Percentiles rank a stretch among this genome's conserved stretches.
phyloP scores from a whole-genome alignment of 2,329 filamentous ascomycete species.

The Biscogniauxia marginata region DNA sequence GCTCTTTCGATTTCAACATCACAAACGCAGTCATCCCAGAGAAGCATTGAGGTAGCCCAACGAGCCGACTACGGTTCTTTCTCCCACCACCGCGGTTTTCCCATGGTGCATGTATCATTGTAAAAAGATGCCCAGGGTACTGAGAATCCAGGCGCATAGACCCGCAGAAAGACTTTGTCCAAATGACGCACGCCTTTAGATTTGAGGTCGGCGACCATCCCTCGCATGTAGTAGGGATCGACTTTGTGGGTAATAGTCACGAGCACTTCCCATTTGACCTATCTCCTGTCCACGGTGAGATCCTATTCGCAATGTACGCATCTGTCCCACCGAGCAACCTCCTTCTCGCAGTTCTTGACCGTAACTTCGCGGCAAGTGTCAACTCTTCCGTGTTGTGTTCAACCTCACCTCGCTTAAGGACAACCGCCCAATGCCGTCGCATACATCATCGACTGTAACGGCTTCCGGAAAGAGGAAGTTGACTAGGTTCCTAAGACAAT shows the following conservation, averaged over 20 bases:
- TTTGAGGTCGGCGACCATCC: constrained; percentile 2
- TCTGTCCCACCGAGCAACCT: constrained; percentile 19
- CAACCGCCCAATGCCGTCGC: constrained; percentile 23
- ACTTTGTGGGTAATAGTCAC: constrained; percentile 11
- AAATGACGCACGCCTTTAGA: background rate
- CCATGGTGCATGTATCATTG: constrained; percentile 1
- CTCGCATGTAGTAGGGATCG: constrained; percentile 23
- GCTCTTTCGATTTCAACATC: background rate
- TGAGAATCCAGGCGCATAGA: constrained; percentile 23
- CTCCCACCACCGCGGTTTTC: background rate
- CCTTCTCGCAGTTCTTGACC: constrained; percentile 25
- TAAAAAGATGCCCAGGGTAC: constrained; percentile 18
- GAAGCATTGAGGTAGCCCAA: background rate
- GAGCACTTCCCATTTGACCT: background rate
- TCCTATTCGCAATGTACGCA: constrained; percentile 17
- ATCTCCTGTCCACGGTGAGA: constrained; percentile 2
- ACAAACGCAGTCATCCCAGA: background rate
- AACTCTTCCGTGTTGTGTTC: constrained; percentile 18
- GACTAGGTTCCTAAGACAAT: constrained; percentile 17
- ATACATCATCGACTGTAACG: constrained; percentile 21
- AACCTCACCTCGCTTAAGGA: constrained; percentile 7
- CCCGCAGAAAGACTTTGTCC: constrained; percentile 17
- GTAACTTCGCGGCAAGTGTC: constrained; percentile 20
- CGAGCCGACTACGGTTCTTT: background rate
- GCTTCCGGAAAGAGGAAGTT: constrained; percentile 23